These are phyloP conservation scores for Aspergillus felis DNA, from an alignment of 2,329 filamentous ascomycete species.

Conservation along the genomic window DNA sequence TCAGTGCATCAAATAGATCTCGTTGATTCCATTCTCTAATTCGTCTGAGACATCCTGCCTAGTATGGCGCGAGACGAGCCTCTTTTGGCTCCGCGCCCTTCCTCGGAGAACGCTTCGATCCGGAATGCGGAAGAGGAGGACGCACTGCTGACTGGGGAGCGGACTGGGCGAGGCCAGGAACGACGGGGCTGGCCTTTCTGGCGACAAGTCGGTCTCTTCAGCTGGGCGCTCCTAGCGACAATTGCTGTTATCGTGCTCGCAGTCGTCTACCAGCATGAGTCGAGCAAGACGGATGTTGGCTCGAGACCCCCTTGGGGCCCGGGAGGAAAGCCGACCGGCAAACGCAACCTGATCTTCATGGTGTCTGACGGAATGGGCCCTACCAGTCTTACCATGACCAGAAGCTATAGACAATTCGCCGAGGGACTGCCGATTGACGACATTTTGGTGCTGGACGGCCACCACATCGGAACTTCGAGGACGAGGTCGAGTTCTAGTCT, in stretches of 20 bases:
- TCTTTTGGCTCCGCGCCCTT: constrained; percentile 51
- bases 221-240: constrained; percentile 80
- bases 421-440: constrained; percentile 70
- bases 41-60: constrained; percentile 4
- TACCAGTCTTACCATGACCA: constrained; percentile 79
- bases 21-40: neutral
- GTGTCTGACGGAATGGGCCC: constrained; percentile 98
- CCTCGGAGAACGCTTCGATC: constrained; percentile 54
- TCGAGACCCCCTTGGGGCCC: constrained; percentile 33
- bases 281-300: constrained; percentile 37
- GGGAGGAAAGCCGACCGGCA: constrained; percentile 52
- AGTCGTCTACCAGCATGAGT: constrained; percentile 70
- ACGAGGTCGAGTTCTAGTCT: constrained; percentile 80
- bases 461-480: constrained; percentile 85
- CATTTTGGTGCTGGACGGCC: constrained; percentile 74
- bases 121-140: constrained; percentile 59
- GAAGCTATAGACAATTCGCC: constrained; percentile 77
- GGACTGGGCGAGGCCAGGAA: constrained; percentile 25
- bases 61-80: constrained; percentile 46
- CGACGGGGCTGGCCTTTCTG: constrained; percentile 53
- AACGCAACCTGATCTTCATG: constrained; percentile 97
- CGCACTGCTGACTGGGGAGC: constrained; percentile 57
- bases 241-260: constrained; percentile 73
- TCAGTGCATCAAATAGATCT: neutral
- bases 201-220: constrained; percentile 72